phyloP scores from a whole-genome alignment of 371 early-diverging fungal genomes.

The Amoeboradix gromovi region DNA sequence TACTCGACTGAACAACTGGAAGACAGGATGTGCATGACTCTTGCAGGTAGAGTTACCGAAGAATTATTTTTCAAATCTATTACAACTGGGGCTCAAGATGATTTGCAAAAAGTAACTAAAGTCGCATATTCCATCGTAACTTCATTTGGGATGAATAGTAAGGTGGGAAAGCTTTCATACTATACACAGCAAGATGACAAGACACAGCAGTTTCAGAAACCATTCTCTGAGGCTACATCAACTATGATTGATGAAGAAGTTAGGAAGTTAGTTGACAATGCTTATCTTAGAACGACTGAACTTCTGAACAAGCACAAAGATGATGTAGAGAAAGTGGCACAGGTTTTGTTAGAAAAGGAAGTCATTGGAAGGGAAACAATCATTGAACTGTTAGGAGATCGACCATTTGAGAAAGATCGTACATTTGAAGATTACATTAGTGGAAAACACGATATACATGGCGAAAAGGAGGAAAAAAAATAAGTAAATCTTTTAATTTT shows the following conservation, averaged over 20 bases:
- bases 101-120: slow-evolving; percentile 84
- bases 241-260: slow-evolving; percentile 78
- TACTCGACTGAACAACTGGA: slow-evolving; percentile 63
- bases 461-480: not conserved
- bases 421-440: slow-evolving; percentile 9
- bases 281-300: slow-evolving; percentile 43
- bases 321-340: slow-evolving; percentile 74
- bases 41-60: slow-evolving; percentile 83
- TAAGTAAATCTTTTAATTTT: too few relatives aligned
- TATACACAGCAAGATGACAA: slow-evolving; percentile 30
- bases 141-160: slow-evolving; percentile 74
- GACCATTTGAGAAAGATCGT: slow-evolving; percentile 49
- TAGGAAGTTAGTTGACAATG: slow-evolving; percentile 39
- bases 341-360: slow-evolving; percentile 69
- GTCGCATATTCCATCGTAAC: slow-evolving; percentile 81
- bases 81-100: slow-evolving; percentile 36
- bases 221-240: slow-evolving; percentile 80
- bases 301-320: slow-evolving; percentile 46
- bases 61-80: slow-evolving; percentile 58
- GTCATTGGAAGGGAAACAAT: slow-evolving; percentile 81
- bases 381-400: slow-evolving; percentile 53
- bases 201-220: slow-evolving; percentile 57
- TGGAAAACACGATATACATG: not conserved
- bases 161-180: slow-evolving; percentile 57
- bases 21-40: slow-evolving; percentile 76